These are phyloP conservation scores for Codiaeum variegatum DNA, from an alignment of 441 rosid species.

Conservation along the genomic window DNA sequence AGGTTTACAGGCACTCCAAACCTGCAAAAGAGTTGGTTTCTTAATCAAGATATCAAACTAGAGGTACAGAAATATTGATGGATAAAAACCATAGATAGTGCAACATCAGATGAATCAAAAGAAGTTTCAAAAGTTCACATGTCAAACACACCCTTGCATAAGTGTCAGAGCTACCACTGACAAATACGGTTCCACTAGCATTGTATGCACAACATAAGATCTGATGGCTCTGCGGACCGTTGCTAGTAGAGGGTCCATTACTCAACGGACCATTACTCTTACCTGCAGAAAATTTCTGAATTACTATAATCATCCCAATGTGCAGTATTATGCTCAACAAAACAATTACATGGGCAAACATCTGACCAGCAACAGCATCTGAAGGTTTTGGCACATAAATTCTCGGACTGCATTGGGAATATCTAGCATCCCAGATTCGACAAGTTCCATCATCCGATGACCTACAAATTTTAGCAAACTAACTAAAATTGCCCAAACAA, in stretches of 20 bases:
- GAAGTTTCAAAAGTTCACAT: constrained; percentile 26
- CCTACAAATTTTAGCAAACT: constrained; percentile 45
- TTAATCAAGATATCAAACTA: constrained; percentile 21
- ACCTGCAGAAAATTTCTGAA: constrained; percentile 58
- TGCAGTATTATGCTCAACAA: constrained; percentile 4
- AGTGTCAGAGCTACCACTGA: constrained; percentile 97
- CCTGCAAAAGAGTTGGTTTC: constrained; percentile 47
- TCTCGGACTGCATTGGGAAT: constrained; percentile 62
- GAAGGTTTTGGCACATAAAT: constrained; percentile 80
- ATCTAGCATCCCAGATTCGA: constrained; percentile 96
- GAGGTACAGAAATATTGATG: constrained; percentile 23
- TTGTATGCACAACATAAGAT: constrained; percentile 90
- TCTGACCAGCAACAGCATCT: constrained; percentile 56
- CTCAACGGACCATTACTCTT: constrained; percentile 48
- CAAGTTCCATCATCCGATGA: constrained; percentile 99
- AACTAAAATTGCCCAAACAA: constrained; percentile 18
- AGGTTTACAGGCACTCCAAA: constrained; percentile 77
- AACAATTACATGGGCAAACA: constrained; percentile 21
- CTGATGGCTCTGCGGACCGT: constrained; percentile 63
- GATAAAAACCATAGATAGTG: constrained; percentile 17
- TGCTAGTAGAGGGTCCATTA: constrained; percentile 59
- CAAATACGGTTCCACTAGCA: constrained; percentile 93
- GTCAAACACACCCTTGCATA: constrained; percentile 76
- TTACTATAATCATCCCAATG: constrained; percentile 17
- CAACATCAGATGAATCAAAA: constrained; percentile 4